Percentiles rank a stretch among this genome's conserved stretches.
These are phyloP conservation scores for Leccinum disarticulatum DNA, from an alignment of 768 basidiomycete species.

Conservation along the genomic window DNA sequence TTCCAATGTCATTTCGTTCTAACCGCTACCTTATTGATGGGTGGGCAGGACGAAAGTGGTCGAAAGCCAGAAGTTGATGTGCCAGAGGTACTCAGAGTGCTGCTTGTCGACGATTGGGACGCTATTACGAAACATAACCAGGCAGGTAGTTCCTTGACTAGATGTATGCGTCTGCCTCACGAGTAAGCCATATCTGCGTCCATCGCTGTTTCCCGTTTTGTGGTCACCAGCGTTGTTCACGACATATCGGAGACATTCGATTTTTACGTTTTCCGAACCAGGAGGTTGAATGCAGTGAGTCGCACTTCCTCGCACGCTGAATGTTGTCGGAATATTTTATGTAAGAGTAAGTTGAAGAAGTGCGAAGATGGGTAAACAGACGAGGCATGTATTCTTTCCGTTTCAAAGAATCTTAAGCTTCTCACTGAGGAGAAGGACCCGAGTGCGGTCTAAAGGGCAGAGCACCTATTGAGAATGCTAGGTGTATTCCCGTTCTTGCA, in stretches of 20 bases:
- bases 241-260: constrained; percentile 35
- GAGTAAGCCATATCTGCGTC: neutral
- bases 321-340: no score
- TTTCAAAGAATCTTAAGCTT: neutral
- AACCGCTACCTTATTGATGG: neutral
- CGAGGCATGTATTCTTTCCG: constrained; percentile 38
- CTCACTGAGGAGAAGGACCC: constrained; percentile 64
- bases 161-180: neutral
- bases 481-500: no score
- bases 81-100: constrained; percentile 85
- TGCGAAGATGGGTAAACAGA: constrained; percentile 45
- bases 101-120: constrained; percentile 98
- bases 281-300: no score
- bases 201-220: neutral
- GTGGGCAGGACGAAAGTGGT: constrained; percentile 64
- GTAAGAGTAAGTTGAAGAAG: no score
- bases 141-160: constrained; percentile 41
- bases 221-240: neutral
- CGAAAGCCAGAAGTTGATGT: constrained; percentile 86
- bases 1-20: neutral
- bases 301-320: constrained; percentile 75
- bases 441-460: constrained; percentile 90
- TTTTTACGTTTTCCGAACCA: no score
- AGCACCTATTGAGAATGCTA: constrained; percentile 88
- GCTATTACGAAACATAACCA: constrained; percentile 92